Percentiles rank a stretch among this genome's conserved stretches.
phyloP scores from a whole-genome alignment of 768 basidiomycete species.

The Suillus hirtellus region DNA sequence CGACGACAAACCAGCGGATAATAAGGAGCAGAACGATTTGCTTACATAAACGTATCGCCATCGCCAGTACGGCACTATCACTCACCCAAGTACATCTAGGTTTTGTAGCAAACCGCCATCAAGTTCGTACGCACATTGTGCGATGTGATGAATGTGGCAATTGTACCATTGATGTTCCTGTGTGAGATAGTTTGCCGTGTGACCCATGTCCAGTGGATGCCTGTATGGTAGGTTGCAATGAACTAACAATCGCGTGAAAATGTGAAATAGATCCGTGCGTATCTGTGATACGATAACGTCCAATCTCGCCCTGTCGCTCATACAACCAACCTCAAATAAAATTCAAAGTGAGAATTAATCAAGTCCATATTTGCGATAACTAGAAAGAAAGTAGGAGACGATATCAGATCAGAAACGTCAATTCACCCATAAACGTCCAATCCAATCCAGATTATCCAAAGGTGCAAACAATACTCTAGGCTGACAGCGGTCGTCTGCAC shows the following conservation, averaged over 20 bases:
- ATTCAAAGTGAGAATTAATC: background rate
- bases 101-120: slow-evolving; percentile 96
- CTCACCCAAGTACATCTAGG: slow-evolving; percentile 29
- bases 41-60: background rate
- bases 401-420: background rate
- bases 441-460: background rate
- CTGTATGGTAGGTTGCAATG: slow-evolving; percentile 37
- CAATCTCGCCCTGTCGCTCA: background rate
- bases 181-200: too few relatives aligned
- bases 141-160: slow-evolving; percentile 88
- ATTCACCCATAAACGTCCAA: background rate
- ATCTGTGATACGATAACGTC: background rate
- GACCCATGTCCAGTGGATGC: slow-evolving; percentile 31
- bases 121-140: slow-evolving; percentile 57
- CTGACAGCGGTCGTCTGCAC: background rate
- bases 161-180: slow-evolving; percentile 85
- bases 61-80: background rate
- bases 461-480: background rate
- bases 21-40: background rate
- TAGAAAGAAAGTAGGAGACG: background rate
- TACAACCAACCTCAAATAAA: background rate
- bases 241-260: background rate
- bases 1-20: background rate
- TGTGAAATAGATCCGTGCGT: slow-evolving; percentile 16
- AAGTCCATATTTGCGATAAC: slow-evolving; percentile 4